Evolutionary conservation across 257 asterid species (phyloP).

Genomic region (Solanum dulcamara): DNA sequence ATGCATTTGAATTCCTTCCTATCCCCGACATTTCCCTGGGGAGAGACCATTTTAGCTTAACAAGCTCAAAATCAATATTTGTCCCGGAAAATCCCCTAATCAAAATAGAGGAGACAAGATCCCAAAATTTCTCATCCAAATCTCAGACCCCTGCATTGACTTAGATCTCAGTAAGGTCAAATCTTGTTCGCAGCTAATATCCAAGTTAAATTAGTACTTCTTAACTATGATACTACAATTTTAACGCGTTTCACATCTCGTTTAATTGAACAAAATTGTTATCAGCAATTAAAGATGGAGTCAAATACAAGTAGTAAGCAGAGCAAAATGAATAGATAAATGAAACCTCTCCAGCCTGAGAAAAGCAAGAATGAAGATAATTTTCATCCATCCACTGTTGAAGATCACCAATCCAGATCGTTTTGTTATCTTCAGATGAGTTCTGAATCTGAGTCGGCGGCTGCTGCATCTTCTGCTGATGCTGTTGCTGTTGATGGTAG

Average conservation of each 20-base stretch:
- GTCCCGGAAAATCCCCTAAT: not conserved
- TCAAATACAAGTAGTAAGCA: not conserved
- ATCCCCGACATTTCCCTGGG: not conserved
- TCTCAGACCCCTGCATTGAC: not conserved
- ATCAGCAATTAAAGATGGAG: not conserved
- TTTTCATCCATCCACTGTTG: slow-evolving; percentile 95
- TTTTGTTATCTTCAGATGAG: slow-evolving; percentile 66
- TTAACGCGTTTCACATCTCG: not conserved
- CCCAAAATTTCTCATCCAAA: not conserved
- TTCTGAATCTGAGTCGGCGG: slow-evolving; percentile 54
- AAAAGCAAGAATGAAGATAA: slow-evolving; percentile 73
- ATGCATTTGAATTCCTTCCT: not conserved
- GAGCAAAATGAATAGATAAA: not conserved
- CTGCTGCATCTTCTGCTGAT: slow-evolving; percentile 15
- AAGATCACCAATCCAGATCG: slow-evolving; percentile 99
- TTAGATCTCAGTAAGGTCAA: not conserved
- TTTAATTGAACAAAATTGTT: not conserved
- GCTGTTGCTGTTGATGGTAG: slow-evolving; percentile 55
- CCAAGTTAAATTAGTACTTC: not conserved
- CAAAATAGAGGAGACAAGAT: not conserved
- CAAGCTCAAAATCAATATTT: not conserved
- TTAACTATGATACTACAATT: not conserved
- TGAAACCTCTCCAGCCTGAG: slow-evolving; percentile 66
- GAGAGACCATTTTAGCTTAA: not conserved
- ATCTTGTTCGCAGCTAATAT: not conserved